Percentiles rank a stretch among this genome's conserved stretches.
These are phyloP conservation scores for Lichtheimia hyalospora DNA, from an alignment of 371 early-diverging fungal species.

Conservation along the genomic window DNA sequence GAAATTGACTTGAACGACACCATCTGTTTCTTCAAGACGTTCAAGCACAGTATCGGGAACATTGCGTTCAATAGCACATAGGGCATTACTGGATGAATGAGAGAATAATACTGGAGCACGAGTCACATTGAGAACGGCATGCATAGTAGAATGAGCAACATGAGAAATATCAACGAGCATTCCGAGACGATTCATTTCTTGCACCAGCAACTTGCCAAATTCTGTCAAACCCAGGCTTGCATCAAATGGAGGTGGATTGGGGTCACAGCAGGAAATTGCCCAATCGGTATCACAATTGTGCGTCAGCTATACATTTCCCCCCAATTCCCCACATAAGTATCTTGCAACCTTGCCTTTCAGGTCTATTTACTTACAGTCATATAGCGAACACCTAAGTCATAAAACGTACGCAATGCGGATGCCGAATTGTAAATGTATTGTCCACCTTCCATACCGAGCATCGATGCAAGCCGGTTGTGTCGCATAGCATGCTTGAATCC, in stretches of 20 bases:
- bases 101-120: conserved; percentile 66
- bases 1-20: conserved; percentile 69
- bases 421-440: conserved; percentile 66
- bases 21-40: conserved; percentile 53
- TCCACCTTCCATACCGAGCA: conserved; percentile 71
- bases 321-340: neutral
- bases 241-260: conserved; percentile 46
- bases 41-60: conserved; percentile 65
- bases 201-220: conserved; percentile 55
- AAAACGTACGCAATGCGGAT: conserved; percentile 53
- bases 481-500: conserved; percentile 47
- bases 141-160: conserved; percentile 64
- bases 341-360: no score
- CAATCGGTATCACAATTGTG: conserved; percentile 71
- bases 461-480: conserved; percentile 53
- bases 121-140: conserved; percentile 52
- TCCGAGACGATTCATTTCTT: conserved; percentile 71
- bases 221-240: conserved; percentile 52
- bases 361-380: conserved; percentile 51
- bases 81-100: conserved; percentile 57
- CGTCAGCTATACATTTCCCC: conserved; percentile 38
- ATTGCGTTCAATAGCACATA: conserved; percentile 60
- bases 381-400: conserved; percentile 64
- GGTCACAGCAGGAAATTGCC: conserved; percentile 62
- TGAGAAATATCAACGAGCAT: conserved; percentile 74